Percentiles rank a stretch among this genome's conserved stretches.
These are phyloP conservation scores for Calycina herbarum DNA, from an alignment of 2,329 filamentous ascomycete genomes.

Conservation along the genomic window DNA sequence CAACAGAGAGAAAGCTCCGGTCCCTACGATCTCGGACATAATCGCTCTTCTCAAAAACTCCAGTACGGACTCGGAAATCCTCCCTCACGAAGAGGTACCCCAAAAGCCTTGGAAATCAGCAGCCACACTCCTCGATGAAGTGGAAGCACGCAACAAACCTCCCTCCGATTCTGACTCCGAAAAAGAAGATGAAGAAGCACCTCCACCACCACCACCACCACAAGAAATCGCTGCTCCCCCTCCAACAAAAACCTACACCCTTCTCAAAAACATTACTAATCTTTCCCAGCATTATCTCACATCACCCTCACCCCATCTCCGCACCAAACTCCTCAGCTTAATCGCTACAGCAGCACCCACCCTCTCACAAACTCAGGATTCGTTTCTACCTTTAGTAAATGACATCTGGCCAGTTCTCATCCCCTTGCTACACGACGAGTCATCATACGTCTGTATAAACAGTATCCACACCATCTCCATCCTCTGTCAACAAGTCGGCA, in stretches of 20 bases:
- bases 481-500: slow-evolving; percentile 71
- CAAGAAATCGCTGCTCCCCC: slow-evolving; percentile 57
- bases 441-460: slow-evolving; percentile 67
- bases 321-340: slow-evolving; percentile 75
- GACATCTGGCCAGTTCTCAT: slow-evolving; percentile 84
- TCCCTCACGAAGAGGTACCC: slow-evolving; percentile 34
- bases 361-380: slow-evolving; percentile 74
- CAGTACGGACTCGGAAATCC: slow-evolving; percentile 29
- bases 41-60: slow-evolving; percentile 54
- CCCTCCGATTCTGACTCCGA: slow-evolving; percentile 34
- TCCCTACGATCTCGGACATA: slow-evolving; percentile 47
- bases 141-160: slow-evolving; percentile 31
- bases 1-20: slow-evolving; percentile 45
- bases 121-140: slow-evolving; percentile 39
- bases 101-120: slow-evolving; percentile 39
- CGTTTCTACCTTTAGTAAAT: slow-evolving; percentile 86
- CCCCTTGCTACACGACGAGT: slow-evolving; percentile 63
- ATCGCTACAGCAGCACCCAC: slow-evolving; percentile 71
- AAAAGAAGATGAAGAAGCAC: slow-evolving; percentile 21
- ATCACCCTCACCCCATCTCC: slow-evolving; percentile 75
- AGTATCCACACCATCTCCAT: slow-evolving; percentile 67
- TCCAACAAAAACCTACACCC: slow-evolving; percentile 76
- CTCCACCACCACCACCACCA: slow-evolving; percentile 37
- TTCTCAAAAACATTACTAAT: slow-evolving; percentile 77
- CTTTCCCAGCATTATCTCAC: slow-evolving; percentile 91